phyloP scores from a whole-genome alignment of 2,329 filamentous ascomycete genomes.

The Xylariaceae sp. region DNA sequence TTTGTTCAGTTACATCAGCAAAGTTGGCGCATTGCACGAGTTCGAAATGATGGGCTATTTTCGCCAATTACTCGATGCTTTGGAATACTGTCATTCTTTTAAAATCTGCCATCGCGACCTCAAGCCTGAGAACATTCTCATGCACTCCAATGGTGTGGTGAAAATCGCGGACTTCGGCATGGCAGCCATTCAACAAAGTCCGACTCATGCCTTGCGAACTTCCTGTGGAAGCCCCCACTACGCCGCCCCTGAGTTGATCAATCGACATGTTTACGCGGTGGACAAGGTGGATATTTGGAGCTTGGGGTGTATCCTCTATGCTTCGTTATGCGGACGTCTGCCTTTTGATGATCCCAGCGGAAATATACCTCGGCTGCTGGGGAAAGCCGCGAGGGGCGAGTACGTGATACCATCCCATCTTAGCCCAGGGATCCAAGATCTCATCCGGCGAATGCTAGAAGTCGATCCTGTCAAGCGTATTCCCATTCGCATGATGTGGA shows the following conservation, averaged over 20 bases:
- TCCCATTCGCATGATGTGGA: constrained; percentile 75
- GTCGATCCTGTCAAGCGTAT: constrained; percentile 76
- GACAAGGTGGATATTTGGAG: constrained; percentile 93
- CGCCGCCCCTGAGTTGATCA: constrained; percentile 86
- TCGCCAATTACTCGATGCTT: constrained; percentile 85
- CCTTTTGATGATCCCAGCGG: constrained; percentile 67
- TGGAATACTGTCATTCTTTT: constrained; percentile 90
- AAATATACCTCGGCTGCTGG: constrained; percentile 59
- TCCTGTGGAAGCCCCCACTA: constrained; percentile 97
- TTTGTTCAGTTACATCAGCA: constrained; percentile 80
- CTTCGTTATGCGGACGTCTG: constrained; percentile 75
- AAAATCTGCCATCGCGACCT: constrained; percentile 95
- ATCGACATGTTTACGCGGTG: constrained; percentile 65
- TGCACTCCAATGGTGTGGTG: constrained; percentile 71
- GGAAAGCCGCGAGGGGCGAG: constrained; percentile 54
- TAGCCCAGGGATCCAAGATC: constrained; percentile 65
- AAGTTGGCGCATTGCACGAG: constrained; percentile 70
- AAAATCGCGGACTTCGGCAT: constrained; percentile 98
- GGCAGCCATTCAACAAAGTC: constrained; percentile 83
- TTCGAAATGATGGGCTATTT: constrained; percentile 80
- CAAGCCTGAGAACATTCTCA: constrained; percentile 94
- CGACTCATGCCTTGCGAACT: constrained; percentile 74
- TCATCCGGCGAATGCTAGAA: constrained; percentile 76
- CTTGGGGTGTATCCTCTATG: constrained; percentile 83
- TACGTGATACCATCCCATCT: constrained; percentile 62